A percentile compares a stretch with the other conserved stretches of the same genome.
Conservation (phyloP, 176 grass and related monocot species). For the Ananas comosus region DNA sequence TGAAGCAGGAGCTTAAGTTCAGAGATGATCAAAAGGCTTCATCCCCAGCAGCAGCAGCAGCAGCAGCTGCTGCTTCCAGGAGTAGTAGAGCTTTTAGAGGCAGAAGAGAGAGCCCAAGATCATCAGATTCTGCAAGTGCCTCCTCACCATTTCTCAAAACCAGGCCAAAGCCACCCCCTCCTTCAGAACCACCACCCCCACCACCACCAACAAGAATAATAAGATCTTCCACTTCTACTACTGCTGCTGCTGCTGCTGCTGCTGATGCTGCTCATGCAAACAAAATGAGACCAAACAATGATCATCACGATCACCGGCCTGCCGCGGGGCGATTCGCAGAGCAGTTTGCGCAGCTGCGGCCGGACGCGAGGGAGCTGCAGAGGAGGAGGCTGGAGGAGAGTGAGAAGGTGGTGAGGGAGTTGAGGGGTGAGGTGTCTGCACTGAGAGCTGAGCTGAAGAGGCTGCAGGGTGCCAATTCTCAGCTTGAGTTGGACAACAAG, state of each 20-base stretch:
- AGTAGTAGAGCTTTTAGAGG: conserved; percentile 6
- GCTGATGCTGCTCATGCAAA: not conserved
- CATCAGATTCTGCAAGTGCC: not conserved
- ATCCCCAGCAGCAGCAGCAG: conserved; percentile 8
- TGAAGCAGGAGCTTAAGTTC: conserved; percentile 40
- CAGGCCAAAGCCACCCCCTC: not conserved
- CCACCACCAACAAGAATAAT: not conserved
- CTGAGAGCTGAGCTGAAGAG: conserved; percentile 40
- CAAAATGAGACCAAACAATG: not conserved
- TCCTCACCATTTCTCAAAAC: not conserved
- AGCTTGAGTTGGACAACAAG: conserved; percentile 30
- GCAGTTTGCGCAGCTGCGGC: conserved; percentile 3
- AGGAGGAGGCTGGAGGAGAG: conserved; percentile 21
- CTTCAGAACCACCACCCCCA: not conserved
- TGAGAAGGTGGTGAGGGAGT: conserved; percentile 23
- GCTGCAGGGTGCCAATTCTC: conserved; percentile 37
- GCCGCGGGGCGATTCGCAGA: not conserved
- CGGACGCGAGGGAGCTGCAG: conserved; percentile 14
- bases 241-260: too few relatives aligned
- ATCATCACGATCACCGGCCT: not conserved
- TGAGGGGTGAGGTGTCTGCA: conserved; percentile 29
- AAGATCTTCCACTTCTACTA: too few relatives aligned
- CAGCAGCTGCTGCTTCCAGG: conserved; percentile 6
- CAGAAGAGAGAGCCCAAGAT: conserved; percentile 9
- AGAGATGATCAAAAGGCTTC: conserved; percentile 22